These are phyloP conservation scores for Silene vulgaris DNA, from an alignment of 179 eudicot species.

Conservation along the genomic window DNA sequence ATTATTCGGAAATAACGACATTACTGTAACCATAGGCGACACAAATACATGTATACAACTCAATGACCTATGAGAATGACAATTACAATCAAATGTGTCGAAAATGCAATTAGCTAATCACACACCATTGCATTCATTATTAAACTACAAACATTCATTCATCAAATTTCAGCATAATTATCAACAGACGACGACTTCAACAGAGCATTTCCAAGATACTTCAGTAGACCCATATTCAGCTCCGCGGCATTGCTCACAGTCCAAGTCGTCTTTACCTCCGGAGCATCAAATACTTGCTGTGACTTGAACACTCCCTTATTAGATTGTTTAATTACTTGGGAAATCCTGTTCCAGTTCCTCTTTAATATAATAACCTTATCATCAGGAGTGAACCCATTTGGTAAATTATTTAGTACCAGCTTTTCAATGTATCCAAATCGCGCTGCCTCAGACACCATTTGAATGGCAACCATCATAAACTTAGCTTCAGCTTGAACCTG, in stretches of 20 bases:
- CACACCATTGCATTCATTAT: no score
- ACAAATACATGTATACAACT: no score
- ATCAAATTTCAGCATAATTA: no score
- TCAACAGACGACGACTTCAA: no score
- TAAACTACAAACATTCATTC: no score
- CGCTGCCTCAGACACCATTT: constrained; percentile 1
- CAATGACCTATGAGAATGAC: no score
- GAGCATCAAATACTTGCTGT: no score
- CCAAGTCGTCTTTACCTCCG: background rate
- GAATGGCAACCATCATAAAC: background rate
- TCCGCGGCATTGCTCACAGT: background rate
- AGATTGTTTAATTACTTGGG: background rate
- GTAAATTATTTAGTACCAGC: background rate
- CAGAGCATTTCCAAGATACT: no score
- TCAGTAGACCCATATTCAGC: background rate
- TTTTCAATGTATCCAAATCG: background rate
- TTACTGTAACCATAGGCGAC: no score
- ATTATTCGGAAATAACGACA: no score
- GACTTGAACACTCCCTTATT: background rate
- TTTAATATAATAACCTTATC: background rate
- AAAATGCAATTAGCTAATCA: no score
- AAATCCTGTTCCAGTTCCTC: background rate
- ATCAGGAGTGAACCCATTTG: background rate
- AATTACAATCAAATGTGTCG: no score
- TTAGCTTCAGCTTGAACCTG: background rate